Evolutionary conservation across 1,284 basidiomycete species (phyloP).

Genomic region (Wallemia hederae): DNA sequence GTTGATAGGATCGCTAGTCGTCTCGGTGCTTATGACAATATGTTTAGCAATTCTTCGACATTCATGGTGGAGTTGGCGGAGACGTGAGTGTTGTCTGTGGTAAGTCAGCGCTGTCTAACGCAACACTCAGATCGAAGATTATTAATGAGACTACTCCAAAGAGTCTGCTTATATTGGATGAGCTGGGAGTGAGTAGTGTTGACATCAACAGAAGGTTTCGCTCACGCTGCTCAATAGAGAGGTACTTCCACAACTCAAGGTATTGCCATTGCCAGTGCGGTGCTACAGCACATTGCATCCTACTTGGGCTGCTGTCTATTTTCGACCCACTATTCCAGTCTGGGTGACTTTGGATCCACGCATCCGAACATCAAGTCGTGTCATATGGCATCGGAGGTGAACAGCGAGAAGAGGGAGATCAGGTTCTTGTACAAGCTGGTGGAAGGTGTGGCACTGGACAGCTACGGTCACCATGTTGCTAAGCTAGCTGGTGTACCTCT

Average conservation of each 20-base stretch:
- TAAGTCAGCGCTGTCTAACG: not conserved
- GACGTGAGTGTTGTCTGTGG: conserved; percentile 24
- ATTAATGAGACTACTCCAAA: conserved; percentile 64
- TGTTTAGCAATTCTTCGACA: conserved; percentile 79
- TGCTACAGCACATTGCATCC: conserved; percentile 67
- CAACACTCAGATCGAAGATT: conserved; percentile 42
- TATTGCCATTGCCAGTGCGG: conserved; percentile 83
- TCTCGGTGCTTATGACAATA: conserved; percentile 95
- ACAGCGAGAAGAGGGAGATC: conserved; percentile 64
- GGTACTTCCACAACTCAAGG: conserved; percentile 34
- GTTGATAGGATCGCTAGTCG: conserved; percentile 83
- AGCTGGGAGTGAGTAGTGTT: conserved; percentile 20
- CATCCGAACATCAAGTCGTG: conserved; percentile 77
- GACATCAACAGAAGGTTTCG: not conserved
- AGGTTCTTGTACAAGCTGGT: conserved; percentile 82
- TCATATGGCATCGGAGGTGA: conserved; percentile 77
- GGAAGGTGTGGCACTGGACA: conserved; percentile 58
- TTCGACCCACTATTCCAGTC: conserved; percentile 58
- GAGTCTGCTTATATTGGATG: conserved; percentile 80
- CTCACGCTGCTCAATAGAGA: conserved; percentile 7
- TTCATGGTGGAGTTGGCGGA: conserved; percentile 94
- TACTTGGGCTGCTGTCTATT: conserved; percentile 44
- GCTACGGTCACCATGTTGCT: conserved; percentile 76
- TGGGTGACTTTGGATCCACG: conserved; percentile 61
- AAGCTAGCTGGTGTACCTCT: conserved; percentile 53